A percentile compares a stretch with the other conserved stretches of the same genome.
These are phyloP conservation scores for Vaccinium myrtillus DNA, from an alignment of 148 eudicot species.

Conservation along the genomic window DNA sequence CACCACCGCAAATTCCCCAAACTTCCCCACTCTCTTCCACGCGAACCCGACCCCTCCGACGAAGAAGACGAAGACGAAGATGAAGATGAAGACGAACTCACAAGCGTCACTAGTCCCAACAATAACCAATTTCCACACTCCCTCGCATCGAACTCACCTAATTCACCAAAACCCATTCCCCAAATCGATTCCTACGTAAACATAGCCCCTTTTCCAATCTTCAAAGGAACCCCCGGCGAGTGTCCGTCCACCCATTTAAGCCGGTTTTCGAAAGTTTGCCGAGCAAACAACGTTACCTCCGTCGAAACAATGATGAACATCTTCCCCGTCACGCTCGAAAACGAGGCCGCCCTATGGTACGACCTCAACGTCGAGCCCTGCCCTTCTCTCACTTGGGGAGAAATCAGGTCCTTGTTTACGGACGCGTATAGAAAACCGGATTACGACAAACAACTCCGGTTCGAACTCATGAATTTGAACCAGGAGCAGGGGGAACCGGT, in stretches of 20 bases:
- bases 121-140: neutral
- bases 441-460: neutral
- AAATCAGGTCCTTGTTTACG: conserved; percentile 22
- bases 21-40: neutral
- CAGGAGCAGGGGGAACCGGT: conserved; percentile 20
- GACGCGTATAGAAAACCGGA: conserved; percentile 17
- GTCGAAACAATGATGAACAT: conserved; percentile 20
- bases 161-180: neutral
- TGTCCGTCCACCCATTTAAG: conserved; percentile 25
- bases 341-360: conserved; percentile 32
- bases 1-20: neutral
- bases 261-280: conserved; percentile 24
- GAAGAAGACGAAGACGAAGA: neutral
- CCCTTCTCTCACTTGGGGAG: conserved; percentile 28
- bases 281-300: conserved; percentile 24
- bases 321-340: conserved; percentile 32
- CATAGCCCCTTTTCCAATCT: conserved; percentile 24
- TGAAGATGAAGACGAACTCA: neutral
- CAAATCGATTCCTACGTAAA: conserved; percentile 14
- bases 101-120: neutral
- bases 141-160: neutral
- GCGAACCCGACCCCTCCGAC: neutral
- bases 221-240: conserved; percentile 14
- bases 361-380: conserved; percentile 38
- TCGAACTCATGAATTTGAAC: conserved; percentile 2